These are phyloP conservation scores for Chaetothyriales sp. DNA, from an alignment of 2,329 filamentous ascomycete species.

Conservation along the genomic window DNA sequence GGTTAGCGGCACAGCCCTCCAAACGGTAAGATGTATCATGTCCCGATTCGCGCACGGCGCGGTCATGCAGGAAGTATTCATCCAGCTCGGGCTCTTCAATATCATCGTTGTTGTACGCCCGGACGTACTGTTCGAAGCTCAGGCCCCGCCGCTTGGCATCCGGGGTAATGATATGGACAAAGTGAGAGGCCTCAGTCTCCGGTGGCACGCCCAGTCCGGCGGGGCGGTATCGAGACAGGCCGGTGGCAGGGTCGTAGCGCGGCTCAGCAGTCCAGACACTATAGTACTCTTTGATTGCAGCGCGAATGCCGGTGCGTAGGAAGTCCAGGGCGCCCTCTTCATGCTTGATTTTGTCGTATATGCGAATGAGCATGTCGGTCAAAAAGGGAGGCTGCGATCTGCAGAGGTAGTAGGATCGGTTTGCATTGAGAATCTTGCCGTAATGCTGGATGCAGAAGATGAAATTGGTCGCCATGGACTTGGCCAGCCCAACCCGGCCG, in stretches of 20 bases:
- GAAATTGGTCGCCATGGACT: conserved; percentile 91
- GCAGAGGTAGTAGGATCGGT: conserved; percentile 84
- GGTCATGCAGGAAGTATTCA: conserved; percentile 89
- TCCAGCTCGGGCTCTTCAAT: conserved; percentile 79
- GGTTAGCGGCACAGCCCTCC: conserved; percentile 70
- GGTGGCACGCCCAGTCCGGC: conserved; percentile 75
- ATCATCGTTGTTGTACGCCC: conserved; percentile 66
- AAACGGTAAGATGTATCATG: conserved; percentile 93
- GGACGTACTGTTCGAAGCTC: conserved; percentile 68
- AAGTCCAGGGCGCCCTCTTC: conserved; percentile 70
- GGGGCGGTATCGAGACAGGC: conserved; percentile 71
- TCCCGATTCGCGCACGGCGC: conserved; percentile 86
- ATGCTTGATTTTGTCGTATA: conserved; percentile 85
- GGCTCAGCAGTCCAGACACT: conserved; percentile 72
- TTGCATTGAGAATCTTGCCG: conserved; percentile 95
- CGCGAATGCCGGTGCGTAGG: conserved; percentile 61
- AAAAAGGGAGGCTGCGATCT: conserved; percentile 93
- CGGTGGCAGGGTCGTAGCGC: conserved; percentile 59
- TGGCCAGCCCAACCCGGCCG: conserved; percentile 71
- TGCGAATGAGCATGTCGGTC: conserved; percentile 88
- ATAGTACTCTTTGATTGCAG: conserved; percentile 94
- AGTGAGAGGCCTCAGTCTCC: conserved; percentile 79
- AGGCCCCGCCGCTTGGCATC: conserved; percentile 74
- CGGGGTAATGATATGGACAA: conserved; percentile 65
- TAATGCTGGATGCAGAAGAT: conserved; percentile 98